These are phyloP conservation scores for Fistulinella cinereoalba DNA, from an alignment of 1,284 basidiomycete species.

Conservation along the genomic window DNA sequence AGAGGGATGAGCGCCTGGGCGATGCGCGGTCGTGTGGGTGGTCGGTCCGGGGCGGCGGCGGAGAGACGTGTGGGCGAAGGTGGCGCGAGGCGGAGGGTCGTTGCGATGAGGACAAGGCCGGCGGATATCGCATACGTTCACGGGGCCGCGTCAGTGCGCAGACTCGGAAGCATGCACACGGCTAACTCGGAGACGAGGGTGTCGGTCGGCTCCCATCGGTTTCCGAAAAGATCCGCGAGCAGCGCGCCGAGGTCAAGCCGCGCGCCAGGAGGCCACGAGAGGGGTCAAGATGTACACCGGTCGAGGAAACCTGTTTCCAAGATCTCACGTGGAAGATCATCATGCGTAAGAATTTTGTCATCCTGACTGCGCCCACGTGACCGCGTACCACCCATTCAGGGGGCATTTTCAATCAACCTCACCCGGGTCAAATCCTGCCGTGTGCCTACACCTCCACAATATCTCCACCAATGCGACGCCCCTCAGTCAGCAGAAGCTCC, in stretches of 20 bases:
- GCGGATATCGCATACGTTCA: constrained; percentile 38
- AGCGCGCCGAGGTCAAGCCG: constrained; percentile 7
- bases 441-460: background rate
- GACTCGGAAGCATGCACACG: constrained; percentile 20
- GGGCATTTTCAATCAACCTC: no score
- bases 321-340: no score
- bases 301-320: no score
- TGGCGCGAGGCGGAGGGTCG: background rate
- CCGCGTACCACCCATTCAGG: no score
- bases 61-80: background rate
- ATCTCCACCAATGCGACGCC: background rate
- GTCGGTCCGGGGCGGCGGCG: no score
- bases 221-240: constrained; percentile 8
- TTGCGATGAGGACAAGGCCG: constrained; percentile 18
- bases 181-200: constrained; percentile 12
- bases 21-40: no score
- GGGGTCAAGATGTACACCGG: no score
- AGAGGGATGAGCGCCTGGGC: no score
- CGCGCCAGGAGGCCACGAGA: constrained; percentile 16
- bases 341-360: background rate
- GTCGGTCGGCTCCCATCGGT: constrained; percentile 14
- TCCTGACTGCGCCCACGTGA: background rate
- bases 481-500: background rate
- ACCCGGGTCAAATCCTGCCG: no score
- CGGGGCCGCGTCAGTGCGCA: constrained; percentile 35